phyloP scores from a whole-genome alignment of 495 filamentous ascomycete species.

The Sordaria brevicollis region DNA sequence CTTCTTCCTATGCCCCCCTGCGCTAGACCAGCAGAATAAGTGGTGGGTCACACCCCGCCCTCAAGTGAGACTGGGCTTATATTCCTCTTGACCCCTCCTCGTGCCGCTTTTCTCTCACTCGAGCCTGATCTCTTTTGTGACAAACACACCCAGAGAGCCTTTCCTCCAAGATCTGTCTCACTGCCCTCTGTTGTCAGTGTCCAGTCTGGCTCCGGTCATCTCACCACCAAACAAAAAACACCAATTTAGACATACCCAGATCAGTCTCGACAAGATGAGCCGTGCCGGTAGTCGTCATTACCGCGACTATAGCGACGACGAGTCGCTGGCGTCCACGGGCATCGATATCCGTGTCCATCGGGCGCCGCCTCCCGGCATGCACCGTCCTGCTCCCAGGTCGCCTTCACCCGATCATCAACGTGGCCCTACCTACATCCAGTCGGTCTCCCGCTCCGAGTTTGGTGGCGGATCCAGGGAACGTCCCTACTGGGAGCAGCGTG shows the following conservation, averaged over 20 bases:
- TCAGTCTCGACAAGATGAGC: neutral
- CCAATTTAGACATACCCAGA: neutral
- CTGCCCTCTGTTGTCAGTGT: neutral
- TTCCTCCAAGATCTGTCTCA: neutral
- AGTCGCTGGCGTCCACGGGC: constrained; percentile 6
- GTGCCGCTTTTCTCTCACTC: constrained; percentile 2
- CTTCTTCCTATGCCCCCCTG: constrained; percentile 1
- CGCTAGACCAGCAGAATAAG: constrained; percentile 18
- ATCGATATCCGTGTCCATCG: constrained; percentile 35
- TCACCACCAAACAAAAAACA: neutral
- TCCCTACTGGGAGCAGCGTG: constrained; percentile 10
- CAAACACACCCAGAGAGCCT: neutral
- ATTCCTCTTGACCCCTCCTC: constrained; percentile 25
- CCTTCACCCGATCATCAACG: constrained; percentile 4
- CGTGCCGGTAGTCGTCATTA: constrained; percentile 7
- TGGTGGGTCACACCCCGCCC: constrained; percentile 27
- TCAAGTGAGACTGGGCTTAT: constrained; percentile 12
- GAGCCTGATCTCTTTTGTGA: neutral
- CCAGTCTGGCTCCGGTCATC: neutral
- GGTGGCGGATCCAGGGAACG: constrained; percentile 3
- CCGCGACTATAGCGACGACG: constrained; percentile 20
- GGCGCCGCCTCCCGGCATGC: constrained; percentile 10
- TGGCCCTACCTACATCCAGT: constrained; percentile 30
- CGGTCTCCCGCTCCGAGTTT: constrained; percentile 9
- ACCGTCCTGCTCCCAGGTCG: constrained; percentile 15